These are phyloP conservation scores for Isatis tinctoria DNA, from an alignment of 345 rosid species.

Conservation along the genomic window DNA sequence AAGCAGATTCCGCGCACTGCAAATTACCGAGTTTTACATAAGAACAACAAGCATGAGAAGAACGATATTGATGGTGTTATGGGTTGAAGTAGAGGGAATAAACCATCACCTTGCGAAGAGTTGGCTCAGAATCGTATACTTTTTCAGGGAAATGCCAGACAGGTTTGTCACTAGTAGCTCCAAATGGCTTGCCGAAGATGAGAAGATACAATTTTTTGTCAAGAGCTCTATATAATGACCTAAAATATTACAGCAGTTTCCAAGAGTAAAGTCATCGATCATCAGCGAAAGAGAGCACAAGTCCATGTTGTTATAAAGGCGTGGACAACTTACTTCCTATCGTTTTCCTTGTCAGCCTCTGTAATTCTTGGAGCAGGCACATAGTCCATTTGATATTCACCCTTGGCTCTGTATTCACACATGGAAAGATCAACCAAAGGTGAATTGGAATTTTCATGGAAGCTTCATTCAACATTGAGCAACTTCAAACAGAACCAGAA, in stretches of 20 bases:
- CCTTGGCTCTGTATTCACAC: conserved; percentile 63
- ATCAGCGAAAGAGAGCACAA: background rate
- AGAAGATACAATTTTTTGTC: conserved; percentile 87
- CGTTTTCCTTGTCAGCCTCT: conserved; percentile 84
- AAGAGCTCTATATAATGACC: conserved; percentile 80
- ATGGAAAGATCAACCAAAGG: conserved; percentile 17
- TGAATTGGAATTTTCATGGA: background rate
- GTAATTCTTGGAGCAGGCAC: conserved; percentile 88
- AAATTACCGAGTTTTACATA: conserved; percentile 2
- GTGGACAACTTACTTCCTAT: conserved; percentile 58
- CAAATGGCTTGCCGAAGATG: conserved; percentile 53
- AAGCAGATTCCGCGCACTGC: conserved; percentile 94
- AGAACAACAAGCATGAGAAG: background rate
- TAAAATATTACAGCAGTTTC: background rate
- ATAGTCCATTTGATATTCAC: conserved; percentile 89
- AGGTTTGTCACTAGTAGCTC: conserved; percentile 56
- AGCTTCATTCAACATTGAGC: background rate
- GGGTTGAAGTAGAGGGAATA: background rate
- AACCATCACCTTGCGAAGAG: conserved; percentile 49
- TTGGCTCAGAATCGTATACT: conserved; percentile 80
- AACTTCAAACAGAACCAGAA: background rate
- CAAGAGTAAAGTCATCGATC: background rate
- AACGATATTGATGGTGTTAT: background rate
- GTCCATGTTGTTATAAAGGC: background rate
- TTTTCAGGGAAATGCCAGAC: conserved; percentile 97